These are phyloP conservation scores for Alternaria triticimaculans DNA, from an alignment of 2,329 filamentous ascomycete species.

Conservation along the genomic window DNA sequence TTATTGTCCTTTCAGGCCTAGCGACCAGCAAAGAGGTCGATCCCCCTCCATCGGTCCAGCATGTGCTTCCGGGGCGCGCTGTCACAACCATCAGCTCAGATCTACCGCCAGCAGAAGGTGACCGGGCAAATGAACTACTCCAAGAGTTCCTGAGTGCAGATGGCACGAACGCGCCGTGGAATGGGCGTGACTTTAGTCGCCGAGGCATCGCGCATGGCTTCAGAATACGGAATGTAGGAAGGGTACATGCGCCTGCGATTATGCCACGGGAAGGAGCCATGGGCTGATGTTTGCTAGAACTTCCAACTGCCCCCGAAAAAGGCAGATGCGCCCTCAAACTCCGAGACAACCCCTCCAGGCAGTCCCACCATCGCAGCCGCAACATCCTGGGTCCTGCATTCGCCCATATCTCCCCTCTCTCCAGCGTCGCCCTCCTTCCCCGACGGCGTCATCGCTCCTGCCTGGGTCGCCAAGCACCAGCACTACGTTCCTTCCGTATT, in stretches of 20 bases:
- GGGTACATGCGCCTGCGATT: constrained; percentile 65
- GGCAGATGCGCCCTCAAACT: constrained; percentile 64
- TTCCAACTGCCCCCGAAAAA: constrained; percentile 68
- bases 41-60: constrained; percentile 54
- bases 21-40: constrained; percentile 40
- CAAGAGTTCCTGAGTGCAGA: constrained; percentile 71
- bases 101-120: constrained; percentile 69
- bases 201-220: constrained; percentile 62
- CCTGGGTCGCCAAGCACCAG: constrained; percentile 91
- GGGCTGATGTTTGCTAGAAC: constrained; percentile 49
- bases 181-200: constrained; percentile 59
- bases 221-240: constrained; percentile 75
- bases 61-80: constrained; percentile 51
- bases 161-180: constrained; percentile 71
- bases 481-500: constrained; percentile 80
- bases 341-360: constrained; percentile 57
- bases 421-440: constrained; percentile 84
- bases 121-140: constrained; percentile 69
- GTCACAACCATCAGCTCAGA: constrained; percentile 73
- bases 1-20: constrained; percentile 83
- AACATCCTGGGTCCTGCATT: constrained; percentile 70
- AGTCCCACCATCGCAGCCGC: constrained; percentile 60
- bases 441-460: constrained; percentile 81
- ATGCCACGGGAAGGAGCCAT: constrained; percentile 14
- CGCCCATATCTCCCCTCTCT: constrained; percentile 87